These are phyloP conservation scores for Fusarium tanahbumbuense DNA, from an alignment of 2,329 filamentous ascomycete species.

Conservation along the genomic window DNA sequence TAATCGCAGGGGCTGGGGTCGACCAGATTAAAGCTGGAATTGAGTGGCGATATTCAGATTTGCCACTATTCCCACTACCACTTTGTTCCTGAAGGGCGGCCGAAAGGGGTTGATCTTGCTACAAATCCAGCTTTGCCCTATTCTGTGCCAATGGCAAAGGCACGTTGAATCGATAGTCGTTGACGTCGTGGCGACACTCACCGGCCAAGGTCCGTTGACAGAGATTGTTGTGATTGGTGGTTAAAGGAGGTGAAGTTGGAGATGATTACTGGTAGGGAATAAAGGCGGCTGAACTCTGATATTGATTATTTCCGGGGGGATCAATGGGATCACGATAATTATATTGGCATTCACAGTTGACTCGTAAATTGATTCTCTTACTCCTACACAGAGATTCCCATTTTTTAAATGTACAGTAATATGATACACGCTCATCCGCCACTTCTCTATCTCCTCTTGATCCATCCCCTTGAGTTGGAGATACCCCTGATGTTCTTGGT, in stretches of 20 bases:
- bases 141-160: background rate
- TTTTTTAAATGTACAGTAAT: conserved; percentile 47
- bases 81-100: background rate
- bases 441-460: conserved; percentile 53
- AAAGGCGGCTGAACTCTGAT: background rate
- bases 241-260: background rate
- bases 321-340: background rate
- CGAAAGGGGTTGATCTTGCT: background rate
- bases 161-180: background rate
- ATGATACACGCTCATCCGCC: conserved; percentile 39
- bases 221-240: background rate
- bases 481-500: conserved; percentile 66
- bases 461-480: conserved; percentile 57
- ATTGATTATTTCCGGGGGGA: background rate
- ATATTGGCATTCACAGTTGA: background rate
- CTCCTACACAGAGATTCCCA: conserved; percentile 40
- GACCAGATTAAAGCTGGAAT: background rate
- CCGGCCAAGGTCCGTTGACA: background rate
- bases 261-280: background rate
- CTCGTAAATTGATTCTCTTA: conserved; percentile 20
- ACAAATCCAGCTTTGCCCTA: background rate
- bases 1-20: background rate
- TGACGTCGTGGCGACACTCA: background rate
- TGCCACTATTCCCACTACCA: background rate
- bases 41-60: conserved; percentile 12